These are phyloP conservation scores for Ascochyta rabiei DNA, from an alignment of 2,329 filamentous ascomycete genomes.

Conservation along the genomic window DNA sequence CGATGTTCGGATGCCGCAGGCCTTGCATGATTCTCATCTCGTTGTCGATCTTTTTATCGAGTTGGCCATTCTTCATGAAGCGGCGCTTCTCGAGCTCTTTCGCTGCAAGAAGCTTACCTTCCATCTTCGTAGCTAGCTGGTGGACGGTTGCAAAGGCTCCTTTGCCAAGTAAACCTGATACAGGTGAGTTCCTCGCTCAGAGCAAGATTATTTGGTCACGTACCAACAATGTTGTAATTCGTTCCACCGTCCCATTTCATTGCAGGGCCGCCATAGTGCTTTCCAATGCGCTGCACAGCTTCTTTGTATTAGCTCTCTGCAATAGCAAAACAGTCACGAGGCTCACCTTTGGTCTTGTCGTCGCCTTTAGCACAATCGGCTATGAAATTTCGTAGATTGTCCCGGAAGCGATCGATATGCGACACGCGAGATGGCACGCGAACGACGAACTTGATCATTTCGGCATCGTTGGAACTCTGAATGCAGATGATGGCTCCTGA, in stretches of 20 bases:
- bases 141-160: conserved; percentile 96
- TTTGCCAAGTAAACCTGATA: conserved; percentile 74
- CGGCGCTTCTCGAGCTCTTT: conserved; percentile 94
- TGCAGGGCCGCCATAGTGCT: conserved; percentile 54
- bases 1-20: conserved; percentile 85
- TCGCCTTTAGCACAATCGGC: conserved; percentile 40
- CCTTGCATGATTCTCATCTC: conserved; percentile 96
- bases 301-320: conserved; percentile 5
- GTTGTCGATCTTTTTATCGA: conserved; percentile 92
- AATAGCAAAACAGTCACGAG: not conserved
- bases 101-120: conserved; percentile 83
- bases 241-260: conserved; percentile 82
- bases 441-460: conserved; percentile 82
- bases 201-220: not conserved
- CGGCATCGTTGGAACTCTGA: conserved; percentile 56
- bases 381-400: conserved; percentile 74
- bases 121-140: conserved; percentile 82
- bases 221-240: conserved; percentile 77
- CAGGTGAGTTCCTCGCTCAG: conserved; percentile 3
- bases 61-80: conserved; percentile 88
- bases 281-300: conserved; percentile 32
- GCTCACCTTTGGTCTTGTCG: conserved; percentile 28
- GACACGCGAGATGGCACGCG: conserved; percentile 77
- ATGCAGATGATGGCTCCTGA: conserved; percentile 78
- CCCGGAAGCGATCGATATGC: conserved; percentile 68